A percentile compares a stretch with the other conserved stretches of the same genome.
Conservation (phyloP, 768 basidiomycete species). For the Suillus paluster region DNA sequence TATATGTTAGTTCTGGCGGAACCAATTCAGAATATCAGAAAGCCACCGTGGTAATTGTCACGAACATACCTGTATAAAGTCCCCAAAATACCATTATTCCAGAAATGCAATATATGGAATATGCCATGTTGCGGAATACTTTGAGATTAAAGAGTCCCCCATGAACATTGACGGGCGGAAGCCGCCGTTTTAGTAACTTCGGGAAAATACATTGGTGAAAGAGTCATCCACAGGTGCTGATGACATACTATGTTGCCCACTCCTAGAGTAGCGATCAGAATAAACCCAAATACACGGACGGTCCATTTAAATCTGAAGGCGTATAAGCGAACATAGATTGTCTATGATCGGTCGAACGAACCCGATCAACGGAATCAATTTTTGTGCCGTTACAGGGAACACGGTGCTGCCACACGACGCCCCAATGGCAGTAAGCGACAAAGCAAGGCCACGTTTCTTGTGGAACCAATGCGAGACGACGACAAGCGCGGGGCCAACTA, state of each 20-base stretch:
- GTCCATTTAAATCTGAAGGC: conserved; percentile 72
- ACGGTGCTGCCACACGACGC: conserved; percentile 72
- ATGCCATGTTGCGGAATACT: conserved; percentile 53
- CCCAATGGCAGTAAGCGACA: conserved; percentile 68
- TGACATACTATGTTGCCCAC: conserved; percentile 54
- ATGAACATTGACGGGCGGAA: conserved; percentile 54
- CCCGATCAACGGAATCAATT: conserved; percentile 60
- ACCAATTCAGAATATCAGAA: conserved; percentile 12
- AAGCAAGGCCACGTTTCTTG: conserved; percentile 53
- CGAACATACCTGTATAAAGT: conserved; percentile 60
- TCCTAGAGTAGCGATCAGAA: conserved; percentile 55
- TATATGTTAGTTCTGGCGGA: conserved; percentile 62
- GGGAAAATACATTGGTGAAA: neutral
- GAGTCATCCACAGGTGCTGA: conserved; percentile 18
- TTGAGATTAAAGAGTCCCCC: conserved; percentile 62
- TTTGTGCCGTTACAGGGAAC: conserved; percentile 63
- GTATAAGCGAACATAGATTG: neutral
- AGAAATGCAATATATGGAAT: conserved; percentile 54
- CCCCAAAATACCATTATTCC: conserved; percentile 66
- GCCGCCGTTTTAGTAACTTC: conserved; percentile 45
- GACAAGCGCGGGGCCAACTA: conserved; percentile 65
- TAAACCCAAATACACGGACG: conserved; percentile 70
- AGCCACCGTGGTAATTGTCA: neutral
- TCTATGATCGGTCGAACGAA: conserved; percentile 29
- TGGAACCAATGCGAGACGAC: conserved; percentile 76